Percentiles rank a stretch among this genome's conserved stretches.
phyloP scores from a whole-genome alignment of 768 basidiomycete genomes.

The Obba rivulosa region DNA sequence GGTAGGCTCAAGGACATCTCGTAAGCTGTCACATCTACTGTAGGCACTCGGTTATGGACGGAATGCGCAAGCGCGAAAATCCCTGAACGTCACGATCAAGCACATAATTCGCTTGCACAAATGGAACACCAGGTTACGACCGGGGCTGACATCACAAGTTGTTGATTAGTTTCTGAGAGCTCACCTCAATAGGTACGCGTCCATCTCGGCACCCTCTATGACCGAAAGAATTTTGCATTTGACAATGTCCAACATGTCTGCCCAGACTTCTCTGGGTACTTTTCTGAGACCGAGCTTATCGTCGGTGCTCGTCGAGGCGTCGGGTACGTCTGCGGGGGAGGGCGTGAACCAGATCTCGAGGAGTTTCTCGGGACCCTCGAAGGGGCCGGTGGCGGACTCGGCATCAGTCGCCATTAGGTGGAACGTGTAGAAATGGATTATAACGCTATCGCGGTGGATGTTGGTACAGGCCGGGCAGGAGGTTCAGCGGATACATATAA shows the following conservation, averaged over 20 bases:
- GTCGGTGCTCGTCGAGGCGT: conserved; percentile 29
- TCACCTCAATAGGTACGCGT: conserved; percentile 95
- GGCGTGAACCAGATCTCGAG: conserved; percentile 98
- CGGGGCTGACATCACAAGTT: background rate
- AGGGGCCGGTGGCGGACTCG: conserved; percentile 27
- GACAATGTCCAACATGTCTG: conserved; percentile 95
- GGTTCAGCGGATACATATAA: conserved; percentile 22
- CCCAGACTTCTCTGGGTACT: conserved; percentile 78
- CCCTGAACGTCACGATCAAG: too few species aligned
- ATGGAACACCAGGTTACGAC: background rate
- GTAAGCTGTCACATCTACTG: too few species aligned
- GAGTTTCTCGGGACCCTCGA: conserved; percentile 93
- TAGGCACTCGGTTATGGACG: too few species aligned
- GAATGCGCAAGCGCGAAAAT: too few species aligned
- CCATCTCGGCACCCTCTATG: conserved; percentile 82
- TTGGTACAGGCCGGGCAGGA: conserved; percentile 11
- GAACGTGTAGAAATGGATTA: background rate
- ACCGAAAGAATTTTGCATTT: conserved; percentile 94
- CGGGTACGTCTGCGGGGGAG: conserved; percentile 54
- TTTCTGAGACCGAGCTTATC: conserved; percentile 68
- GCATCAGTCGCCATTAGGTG: conserved; percentile 6
- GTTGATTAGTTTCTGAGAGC: conserved; percentile 17
- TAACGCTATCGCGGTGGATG: conserved; percentile 22
- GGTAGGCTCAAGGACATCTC: conserved; percentile 1
- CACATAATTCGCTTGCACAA: too few species aligned